Conservation (phyloP, 371 early-diverging fungal species). For the Mortierella polycephala region DNA sequence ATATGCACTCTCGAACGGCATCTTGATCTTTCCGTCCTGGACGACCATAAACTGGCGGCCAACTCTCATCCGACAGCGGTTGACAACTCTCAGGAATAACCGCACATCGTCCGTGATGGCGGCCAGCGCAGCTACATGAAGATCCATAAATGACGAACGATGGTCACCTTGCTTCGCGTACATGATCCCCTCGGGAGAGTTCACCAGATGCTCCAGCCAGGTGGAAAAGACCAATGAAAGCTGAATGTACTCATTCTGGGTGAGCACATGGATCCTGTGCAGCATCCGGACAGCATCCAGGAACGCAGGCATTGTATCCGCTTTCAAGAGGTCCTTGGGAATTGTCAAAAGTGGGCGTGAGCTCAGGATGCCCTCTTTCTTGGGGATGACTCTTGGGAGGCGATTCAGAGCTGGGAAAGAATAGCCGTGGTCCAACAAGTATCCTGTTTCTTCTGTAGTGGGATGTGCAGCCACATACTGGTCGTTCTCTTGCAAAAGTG, state of each 20-base stretch:
- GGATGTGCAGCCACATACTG: conserved; percentile 62
- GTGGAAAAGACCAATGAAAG: conserved; percentile 65
- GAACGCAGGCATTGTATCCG: conserved; percentile 59
- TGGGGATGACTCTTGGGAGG: conserved; percentile 64
- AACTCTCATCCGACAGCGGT: conserved; percentile 72
- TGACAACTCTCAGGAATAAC: conserved; percentile 68
- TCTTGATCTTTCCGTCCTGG: conserved; percentile 54
- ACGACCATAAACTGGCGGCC: conserved; percentile 53
- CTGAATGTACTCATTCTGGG: conserved; percentile 74
- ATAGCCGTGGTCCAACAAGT: conserved; percentile 71
- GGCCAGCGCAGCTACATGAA: conserved; percentile 70
- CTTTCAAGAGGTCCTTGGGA: conserved; percentile 48
- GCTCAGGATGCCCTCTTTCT: conserved; percentile 56
- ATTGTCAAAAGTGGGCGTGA: conserved; percentile 40
- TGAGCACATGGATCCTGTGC: conserved; percentile 63
- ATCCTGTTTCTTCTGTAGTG: conserved; percentile 68
- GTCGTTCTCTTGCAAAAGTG: conserved; percentile 66
- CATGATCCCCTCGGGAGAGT: conserved; percentile 69
- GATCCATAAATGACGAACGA: conserved; percentile 71
- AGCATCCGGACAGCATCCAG: conserved; percentile 69
- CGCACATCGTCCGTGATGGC: conserved; percentile 74
- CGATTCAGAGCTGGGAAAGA: conserved; percentile 71
- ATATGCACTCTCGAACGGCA: conserved; percentile 51
- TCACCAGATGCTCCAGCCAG: conserved; percentile 68
- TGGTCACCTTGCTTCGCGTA: conserved; percentile 72